phyloP scores from a whole-genome alignment of 2,329 filamentous ascomycete species.

The Apiospora marii region DNA sequence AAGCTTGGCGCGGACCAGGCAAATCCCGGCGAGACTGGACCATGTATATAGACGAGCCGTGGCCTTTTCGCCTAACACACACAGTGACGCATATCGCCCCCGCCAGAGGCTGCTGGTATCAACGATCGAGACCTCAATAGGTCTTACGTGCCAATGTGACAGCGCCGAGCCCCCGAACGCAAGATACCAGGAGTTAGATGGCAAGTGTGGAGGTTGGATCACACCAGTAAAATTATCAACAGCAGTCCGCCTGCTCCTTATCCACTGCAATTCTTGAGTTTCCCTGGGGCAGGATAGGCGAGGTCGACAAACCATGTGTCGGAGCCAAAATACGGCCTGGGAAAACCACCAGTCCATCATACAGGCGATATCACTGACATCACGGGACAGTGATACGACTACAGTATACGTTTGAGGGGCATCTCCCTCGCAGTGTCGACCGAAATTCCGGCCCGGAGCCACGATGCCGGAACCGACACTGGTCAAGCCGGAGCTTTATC shows the following conservation, averaged over 20 bases:
- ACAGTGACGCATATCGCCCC: no score
- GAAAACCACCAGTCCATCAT: neutral
- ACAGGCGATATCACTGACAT: neutral
- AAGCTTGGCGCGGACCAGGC: neutral
- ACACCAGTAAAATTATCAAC: neutral
- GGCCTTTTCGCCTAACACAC: no score
- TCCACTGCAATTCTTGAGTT: neutral
- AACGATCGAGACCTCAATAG: no score
- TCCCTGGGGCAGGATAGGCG: neutral
- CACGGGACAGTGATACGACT: no score
- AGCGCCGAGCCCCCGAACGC: neutral
- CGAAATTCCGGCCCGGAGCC: neutral
- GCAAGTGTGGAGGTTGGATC: no score
- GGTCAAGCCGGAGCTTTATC: neutral
- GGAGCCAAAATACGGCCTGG: neutral
- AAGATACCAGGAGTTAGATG: neutral
- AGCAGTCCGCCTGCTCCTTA: neutral
- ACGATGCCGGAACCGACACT: neutral
- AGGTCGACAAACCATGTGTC: neutral
- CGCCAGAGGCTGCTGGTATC: no score
- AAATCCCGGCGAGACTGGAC: neutral
- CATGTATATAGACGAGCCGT: no score
- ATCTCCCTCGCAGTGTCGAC: neutral
- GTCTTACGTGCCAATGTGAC: neutral
- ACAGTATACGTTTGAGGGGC: neutral